Evolutionary conservation across 2,329 filamentous ascomycete genomes (phyloP), one percentile per base, ranked within the genome.

Genomic region (Neopestalotiopsis rosae): DNA sequence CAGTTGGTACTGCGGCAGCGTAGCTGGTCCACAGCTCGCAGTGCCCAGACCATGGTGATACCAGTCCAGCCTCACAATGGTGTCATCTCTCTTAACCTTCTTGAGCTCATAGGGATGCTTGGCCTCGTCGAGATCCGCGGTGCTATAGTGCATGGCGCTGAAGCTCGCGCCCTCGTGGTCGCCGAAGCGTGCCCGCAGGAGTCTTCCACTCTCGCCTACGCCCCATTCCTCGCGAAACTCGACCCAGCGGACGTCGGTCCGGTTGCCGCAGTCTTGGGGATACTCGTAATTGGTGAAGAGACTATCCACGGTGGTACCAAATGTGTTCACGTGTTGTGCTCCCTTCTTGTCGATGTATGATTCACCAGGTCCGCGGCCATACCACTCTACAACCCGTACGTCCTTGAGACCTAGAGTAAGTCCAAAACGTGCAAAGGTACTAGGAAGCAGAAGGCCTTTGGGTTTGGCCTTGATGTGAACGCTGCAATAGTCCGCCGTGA

Each of bases 221-320:
- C 74, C 75, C 70, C 75, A 78, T 6, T 75, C 75, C 24, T 77
- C 72, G 5, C 76, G 73, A 67, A 88, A 81, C 76, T 84, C 82
- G 3, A 92, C 83, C 87, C 88, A 91, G 1, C 87, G 82, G 1
- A 87, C 87, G 72, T 92, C 90, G 0, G 87, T 90, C 20, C 89
- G 83, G 76, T 92, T 92, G 0, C 89, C 88, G 40, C 83, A 85
- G 69, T 93, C 91, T 76, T 93, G 91, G 0, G 91, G 91, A 67
- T 88, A 90, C 71, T 93, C 91, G 74, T 92, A 92, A 58, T 87
- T 83, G 1, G 86, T 82, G 76, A 86, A 88, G 0, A 93, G 80
- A 1, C 85, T 81, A 61, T 87, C 85, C 1, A 89, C 79, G 1
- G 72, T 73, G 12, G 76, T 73, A 2, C 81, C 80, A 79, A 84